phyloP scores from a whole-genome alignment of 2,329 filamentous ascomycete genomes.

The Fusarium sp. region DNA sequence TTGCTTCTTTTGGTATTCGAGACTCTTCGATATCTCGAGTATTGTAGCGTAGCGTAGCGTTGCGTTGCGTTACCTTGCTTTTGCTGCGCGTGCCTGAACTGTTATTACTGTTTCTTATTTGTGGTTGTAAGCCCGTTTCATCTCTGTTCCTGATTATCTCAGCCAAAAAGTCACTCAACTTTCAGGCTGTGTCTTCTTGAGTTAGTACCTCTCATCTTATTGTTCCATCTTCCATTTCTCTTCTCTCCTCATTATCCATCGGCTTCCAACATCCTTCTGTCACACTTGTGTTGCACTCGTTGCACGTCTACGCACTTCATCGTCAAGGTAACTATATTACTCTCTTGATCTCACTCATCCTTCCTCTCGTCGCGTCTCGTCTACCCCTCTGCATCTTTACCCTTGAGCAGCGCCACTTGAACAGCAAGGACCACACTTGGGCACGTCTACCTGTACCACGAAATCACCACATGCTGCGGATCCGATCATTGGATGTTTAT shows the following conservation, averaged over 20 bases:
- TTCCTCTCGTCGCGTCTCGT: neutral
- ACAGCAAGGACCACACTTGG: slow-evolving; percentile 11
- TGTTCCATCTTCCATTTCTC: slow-evolving; percentile 3
- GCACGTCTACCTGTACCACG: slow-evolving; percentile 1
- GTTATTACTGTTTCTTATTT: slow-evolving; percentile 12
- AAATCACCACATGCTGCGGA: slow-evolving; percentile 7
- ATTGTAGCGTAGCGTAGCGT: too few species aligned
- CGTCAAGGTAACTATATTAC: slow-evolving; percentile 1
- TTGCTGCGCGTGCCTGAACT: slow-evolving; percentile 17
- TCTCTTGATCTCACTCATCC: neutral
- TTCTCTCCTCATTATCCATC: neutral
- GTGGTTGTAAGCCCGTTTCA: slow-evolving; percentile 18
- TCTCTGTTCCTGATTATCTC: slow-evolving; percentile 33
- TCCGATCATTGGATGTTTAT: neutral
- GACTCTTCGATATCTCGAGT: neutral
- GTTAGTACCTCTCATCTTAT: slow-evolving; percentile 12
- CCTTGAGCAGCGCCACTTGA: slow-evolving; percentile 8
- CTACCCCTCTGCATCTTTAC: slow-evolving; percentile 1
- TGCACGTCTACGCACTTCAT: slow-evolving; percentile 5
- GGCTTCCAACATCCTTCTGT: slow-evolving; percentile 25
- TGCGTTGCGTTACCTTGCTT: slow-evolving; percentile 11
- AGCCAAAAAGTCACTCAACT: slow-evolving; percentile 17
- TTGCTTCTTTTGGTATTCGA: slow-evolving; percentile 21
- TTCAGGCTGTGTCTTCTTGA: slow-evolving; percentile 5
- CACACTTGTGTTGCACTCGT: slow-evolving; percentile 22